Conservation (phyloP, 2,329 filamentous ascomycete species). For the Lecanicillium sp. region DNA sequence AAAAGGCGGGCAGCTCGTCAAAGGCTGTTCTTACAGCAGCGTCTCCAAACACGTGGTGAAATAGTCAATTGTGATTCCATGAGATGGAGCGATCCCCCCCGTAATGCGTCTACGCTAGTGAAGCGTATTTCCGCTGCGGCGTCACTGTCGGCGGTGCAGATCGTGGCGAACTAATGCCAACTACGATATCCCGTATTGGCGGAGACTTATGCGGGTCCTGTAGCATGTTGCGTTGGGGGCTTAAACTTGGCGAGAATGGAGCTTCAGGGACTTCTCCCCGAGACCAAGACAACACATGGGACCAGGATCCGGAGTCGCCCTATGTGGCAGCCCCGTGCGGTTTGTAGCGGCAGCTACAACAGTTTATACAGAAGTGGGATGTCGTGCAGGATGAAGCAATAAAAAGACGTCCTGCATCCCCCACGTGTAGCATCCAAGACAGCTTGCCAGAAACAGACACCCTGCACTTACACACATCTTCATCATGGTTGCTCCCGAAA, state of each 20-base stretch:
- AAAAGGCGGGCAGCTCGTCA: too few species aligned
- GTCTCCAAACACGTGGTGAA: constrained; percentile 9
- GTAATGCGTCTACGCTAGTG: constrained; percentile 1
- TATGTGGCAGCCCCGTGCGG: not conserved
- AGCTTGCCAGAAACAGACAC: not conserved
- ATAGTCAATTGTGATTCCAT: constrained; percentile 5
- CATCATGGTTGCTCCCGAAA: constrained; percentile 13
- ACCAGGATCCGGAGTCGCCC: not conserved
- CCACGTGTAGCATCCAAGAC: not conserved
- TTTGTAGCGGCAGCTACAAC: not conserved
- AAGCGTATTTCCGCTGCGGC: constrained; percentile 2
- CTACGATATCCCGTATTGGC: not conserved
- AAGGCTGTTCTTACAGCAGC: not conserved
- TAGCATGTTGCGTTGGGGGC: not conserved
- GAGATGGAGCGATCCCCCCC: not conserved
- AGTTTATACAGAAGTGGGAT: too few species aligned
- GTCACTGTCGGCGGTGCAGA: not conserved
- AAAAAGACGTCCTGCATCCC: not conserved
- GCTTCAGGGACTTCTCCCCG: too few species aligned
- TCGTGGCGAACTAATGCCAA: not conserved
- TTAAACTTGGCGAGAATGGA: too few species aligned
- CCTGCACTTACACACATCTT: too few species aligned
- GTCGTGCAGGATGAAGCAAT: not conserved
- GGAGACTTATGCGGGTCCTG: not conserved
- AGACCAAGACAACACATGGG: too few species aligned